Evolutionary conservation across 2,329 filamentous ascomycete genomes (phyloP), one percentile per base, ranked within the genome.

Genomic region (Claviceps lovelessii): DNA sequence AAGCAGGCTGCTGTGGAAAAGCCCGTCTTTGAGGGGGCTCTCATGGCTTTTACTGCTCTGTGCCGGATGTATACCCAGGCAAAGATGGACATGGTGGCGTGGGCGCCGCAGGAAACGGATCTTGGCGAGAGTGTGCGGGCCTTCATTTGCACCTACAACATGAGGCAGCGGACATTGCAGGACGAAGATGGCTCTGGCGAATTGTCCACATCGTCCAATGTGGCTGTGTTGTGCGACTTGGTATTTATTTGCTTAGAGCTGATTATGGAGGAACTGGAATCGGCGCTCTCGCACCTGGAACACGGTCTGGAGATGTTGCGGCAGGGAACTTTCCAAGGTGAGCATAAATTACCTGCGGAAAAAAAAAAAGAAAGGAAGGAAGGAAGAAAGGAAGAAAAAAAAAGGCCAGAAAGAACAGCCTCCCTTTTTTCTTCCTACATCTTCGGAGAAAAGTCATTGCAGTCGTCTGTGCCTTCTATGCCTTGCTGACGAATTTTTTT

Each of bases 221-320:
- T 55, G n/a, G 47, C 47, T 13, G 47, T 29, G 17, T 13, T 49
- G 31, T 49, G 47, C 47, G n/a, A 35, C 17, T 53, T 59, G 28
- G 31, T 60, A 9, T 60, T 54, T 37, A 57, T 60, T 15, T 60
- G 55, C 45, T 59, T 59, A 28, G 57, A 60, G 51, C 41, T 60
- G n/a, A 52, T 55, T 9, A 59, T 58, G 35, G 51, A 50, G 13
- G 49, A 56, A 11, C 44, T 54, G 1, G 49, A 39, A 1, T 44
- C 49, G 23, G 59, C 59, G 6, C 48, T 58, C 8, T 56, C 49
- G 23, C 59, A 60, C 35, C 53, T 60, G 6, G 54, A 59, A 13
- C 44, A 4, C 4, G 9, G 47, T n/a, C 11, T 49, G 31, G 47
- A 49, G 17, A 49, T 49, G 47, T 10, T 23, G 47, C 47, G 47